Evolutionary conservation across 768 basidiomycete genomes (phyloP).

Genomic region (Filobasidium floriforme): DNA sequence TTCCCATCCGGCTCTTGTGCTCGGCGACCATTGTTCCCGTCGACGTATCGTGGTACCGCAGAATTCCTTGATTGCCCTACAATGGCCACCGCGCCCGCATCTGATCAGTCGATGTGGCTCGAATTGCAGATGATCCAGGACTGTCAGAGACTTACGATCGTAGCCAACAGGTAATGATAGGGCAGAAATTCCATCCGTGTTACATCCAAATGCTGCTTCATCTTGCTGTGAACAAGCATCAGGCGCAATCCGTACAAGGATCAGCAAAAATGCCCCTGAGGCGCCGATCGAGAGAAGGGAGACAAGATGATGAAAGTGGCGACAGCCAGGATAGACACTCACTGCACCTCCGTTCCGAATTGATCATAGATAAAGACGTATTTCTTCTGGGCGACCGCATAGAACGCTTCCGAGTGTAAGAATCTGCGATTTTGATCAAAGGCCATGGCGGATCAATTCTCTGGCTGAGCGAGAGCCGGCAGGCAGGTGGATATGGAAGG

Average conservation of each 20-base stretch:
- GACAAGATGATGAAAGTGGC: no score
- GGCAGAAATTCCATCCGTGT: constrained; percentile 85
- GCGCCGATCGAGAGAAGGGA: no score
- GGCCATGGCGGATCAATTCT: neutral
- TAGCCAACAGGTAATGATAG: constrained; percentile 88
- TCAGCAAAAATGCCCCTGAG: neutral
- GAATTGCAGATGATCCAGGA: no score
- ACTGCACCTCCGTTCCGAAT: constrained; percentile 84
- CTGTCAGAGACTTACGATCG: constrained; percentile 54
- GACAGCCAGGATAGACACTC: constrained; percentile 47
- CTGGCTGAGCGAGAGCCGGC: neutral
- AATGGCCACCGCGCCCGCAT: neutral
- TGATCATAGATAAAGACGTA: constrained; percentile 94
- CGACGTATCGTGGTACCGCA: constrained; percentile 95
- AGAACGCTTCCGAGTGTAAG: constrained; percentile 84
- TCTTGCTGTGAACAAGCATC: constrained; percentile 30
- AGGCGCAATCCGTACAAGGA: neutral
- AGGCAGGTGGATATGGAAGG: neutral
- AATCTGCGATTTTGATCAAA: constrained; percentile 54
- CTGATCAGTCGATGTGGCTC: neutral
- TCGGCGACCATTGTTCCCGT: constrained; percentile 78
- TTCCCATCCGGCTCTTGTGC: constrained; percentile 83
- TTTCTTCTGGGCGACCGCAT: constrained; percentile 92
- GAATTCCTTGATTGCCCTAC: constrained; percentile 77
- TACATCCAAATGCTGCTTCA: constrained; percentile 61